Percentiles rank a stretch among this genome's conserved stretches.
Conservation (phyloP, 2,329 filamentous ascomycete species). For the Colletotrichum agaves region DNA sequence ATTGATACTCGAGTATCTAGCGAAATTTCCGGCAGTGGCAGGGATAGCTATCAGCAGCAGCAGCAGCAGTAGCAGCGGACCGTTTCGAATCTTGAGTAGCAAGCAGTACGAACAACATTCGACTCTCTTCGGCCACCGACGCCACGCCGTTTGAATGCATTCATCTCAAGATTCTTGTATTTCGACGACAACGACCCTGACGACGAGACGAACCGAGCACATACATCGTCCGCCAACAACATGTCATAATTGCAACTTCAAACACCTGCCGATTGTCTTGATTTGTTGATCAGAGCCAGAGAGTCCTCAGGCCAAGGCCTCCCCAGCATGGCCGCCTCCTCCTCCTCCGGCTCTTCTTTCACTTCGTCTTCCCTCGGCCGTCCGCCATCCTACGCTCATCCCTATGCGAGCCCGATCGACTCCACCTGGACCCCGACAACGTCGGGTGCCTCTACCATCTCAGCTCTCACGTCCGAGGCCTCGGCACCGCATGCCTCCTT, state of each 20-base stretch:
- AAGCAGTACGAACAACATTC: neutral
- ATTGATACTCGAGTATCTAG: too few relatives aligned
- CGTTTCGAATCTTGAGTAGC: too few relatives aligned
- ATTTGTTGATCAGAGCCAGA: slow-evolving; percentile 21
- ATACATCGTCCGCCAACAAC: neutral
- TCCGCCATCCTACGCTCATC: slow-evolving; percentile 53
- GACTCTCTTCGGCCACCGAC: neutral
- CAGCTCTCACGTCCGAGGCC: slow-evolving; percentile 52
- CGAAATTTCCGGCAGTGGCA: too few relatives aligned
- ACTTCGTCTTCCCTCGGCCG: slow-evolving; percentile 57
- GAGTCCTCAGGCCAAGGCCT: neutral
- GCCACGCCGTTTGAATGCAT: slow-evolving; percentile 26
- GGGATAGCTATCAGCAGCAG: too few relatives aligned
- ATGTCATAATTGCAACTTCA: slow-evolving; percentile 21
- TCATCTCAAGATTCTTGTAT: neutral
- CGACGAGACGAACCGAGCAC: slow-evolving; percentile 11
- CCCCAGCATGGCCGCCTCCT: slow-evolving; percentile 52
- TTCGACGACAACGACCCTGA: neutral
- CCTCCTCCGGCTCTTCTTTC: slow-evolving; percentile 61
- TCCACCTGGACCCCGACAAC: slow-evolving; percentile 57
- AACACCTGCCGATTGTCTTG: neutral
- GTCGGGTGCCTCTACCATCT: slow-evolving; percentile 56
- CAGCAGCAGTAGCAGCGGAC: neutral
- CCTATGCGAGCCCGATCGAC: slow-evolving; percentile 55
- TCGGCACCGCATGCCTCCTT: slow-evolving; percentile 55